Evolutionary conservation across 2,329 filamentous ascomycete genomes (phyloP), one percentile per base, ranked within the genome.

Genomic region (Tolypocladium album): DNA sequence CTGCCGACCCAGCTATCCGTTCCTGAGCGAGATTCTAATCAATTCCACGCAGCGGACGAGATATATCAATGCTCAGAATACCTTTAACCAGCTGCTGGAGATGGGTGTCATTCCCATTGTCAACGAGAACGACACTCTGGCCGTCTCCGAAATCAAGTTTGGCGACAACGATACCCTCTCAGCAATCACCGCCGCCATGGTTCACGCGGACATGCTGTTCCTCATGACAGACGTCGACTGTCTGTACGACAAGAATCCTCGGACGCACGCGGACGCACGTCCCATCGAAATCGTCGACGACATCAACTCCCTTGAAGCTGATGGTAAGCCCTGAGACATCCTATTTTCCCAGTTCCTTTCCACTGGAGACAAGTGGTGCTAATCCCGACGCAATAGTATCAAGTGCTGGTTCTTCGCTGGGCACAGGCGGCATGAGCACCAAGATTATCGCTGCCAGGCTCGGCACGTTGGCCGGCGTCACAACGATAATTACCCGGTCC

Each of bases 201-300:
- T 97, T 24, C 91, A 96, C 69, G 94, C 94, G 57, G 92, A 99
- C 70, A 90, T 96, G 68, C 82, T 99, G 12, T 99, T 99, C 75
- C 82, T 99, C 64, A 97, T 99, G 94, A 99, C 94, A 1, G 94
- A 99, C 70, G 94, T 99, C 56, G 94, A 99, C 72, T 97, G 93
- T 71, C 80, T 99, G 15, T 99, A 99, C 74, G 92, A 96, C 74
- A 94, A 93, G 74, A 99, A 99, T 68, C 94, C 94, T 1, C 84
- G 94, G 38, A 87, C 85, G 1, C 81, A 96, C 68, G 86, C 91
- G 0, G 89, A 97, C 68, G 94, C 94, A 11, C 84, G 88, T 69
- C 86, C 94, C 0, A 97, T 99, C 61, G 89, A 95, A 69, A 88
- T 97, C 1, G 92, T 99, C 1, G 88, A 94, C 59, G 92, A 99